These are phyloP conservation scores for Diaporthe amygdali DNA, from an alignment of 2,329 filamentous ascomycete genomes.

Conservation along the genomic window DNA sequence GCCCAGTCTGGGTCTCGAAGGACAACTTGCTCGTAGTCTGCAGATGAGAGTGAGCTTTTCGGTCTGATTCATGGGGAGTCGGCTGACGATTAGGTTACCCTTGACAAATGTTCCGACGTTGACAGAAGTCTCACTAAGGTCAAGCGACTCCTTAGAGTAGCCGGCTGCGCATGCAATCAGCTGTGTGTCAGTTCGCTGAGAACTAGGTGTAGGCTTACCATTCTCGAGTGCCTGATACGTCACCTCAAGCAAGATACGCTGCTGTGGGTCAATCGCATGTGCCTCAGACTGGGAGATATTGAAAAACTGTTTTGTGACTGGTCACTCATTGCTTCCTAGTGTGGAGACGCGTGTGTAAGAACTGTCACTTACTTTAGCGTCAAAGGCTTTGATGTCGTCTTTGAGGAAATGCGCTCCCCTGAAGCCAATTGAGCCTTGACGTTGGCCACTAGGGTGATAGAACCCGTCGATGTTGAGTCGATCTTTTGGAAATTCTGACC, in stretches of 20 bases:
- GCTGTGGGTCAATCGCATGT: slow-evolving; percentile 58
- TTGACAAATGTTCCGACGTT: slow-evolving; percentile 58
- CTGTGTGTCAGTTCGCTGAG: neutral
- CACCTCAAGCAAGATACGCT: slow-evolving; percentile 56
- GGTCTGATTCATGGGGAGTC: neutral
- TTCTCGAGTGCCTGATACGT: slow-evolving; percentile 58
- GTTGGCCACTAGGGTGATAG: slow-evolving; percentile 70
- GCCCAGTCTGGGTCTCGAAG: slow-evolving; percentile 54
- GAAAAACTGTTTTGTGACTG: slow-evolving; percentile 50
- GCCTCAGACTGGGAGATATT: slow-evolving; percentile 55
- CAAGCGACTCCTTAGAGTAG: slow-evolving; percentile 41
- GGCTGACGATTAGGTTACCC: slow-evolving; percentile 36
- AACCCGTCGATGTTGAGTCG: slow-evolving; percentile 72
- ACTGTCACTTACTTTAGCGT: slow-evolving; percentile 49
- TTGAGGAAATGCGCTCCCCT: slow-evolving; percentile 57
- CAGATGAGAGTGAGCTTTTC: neutral
- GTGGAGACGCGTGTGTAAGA: neutral
- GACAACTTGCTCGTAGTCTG: slow-evolving; percentile 57
- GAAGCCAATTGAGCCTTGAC: slow-evolving; percentile 38
- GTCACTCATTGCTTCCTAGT: neutral
- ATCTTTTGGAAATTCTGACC: slow-evolving; percentile 65
- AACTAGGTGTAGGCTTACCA: slow-evolving; percentile 35
- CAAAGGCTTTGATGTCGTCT: slow-evolving; percentile 52
- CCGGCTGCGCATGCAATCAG: slow-evolving; percentile 2
- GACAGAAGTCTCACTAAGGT: slow-evolving; percentile 51